A percentile compares a stretch with the other conserved stretches of the same genome.
These are phyloP conservation scores for Sclerotinia subarctica DNA, from an alignment of 2,329 filamentous ascomycete species.

Conservation along the genomic window DNA sequence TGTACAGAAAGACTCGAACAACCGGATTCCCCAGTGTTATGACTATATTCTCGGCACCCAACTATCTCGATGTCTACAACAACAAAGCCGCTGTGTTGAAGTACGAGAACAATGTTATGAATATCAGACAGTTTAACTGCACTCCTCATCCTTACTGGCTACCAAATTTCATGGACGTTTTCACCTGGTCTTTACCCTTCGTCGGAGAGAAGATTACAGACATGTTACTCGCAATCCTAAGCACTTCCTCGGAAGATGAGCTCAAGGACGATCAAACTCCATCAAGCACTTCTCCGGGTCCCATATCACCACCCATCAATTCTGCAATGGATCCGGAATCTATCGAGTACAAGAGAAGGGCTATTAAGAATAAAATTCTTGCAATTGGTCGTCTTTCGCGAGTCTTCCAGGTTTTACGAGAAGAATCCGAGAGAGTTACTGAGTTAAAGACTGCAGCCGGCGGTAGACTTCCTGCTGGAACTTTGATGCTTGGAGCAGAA, in stretches of 20 bases:
- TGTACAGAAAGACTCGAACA: conserved; percentile 98
- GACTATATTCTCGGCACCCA: conserved; percentile 99
- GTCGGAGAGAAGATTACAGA: conserved; percentile 99
- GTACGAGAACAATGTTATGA: conserved; percentile 99
- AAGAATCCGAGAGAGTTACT: conserved; percentile 94
- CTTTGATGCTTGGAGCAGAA: conserved; percentile 95
- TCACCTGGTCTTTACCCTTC: conserved; percentile 99
- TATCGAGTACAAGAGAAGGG: conserved; percentile 88
- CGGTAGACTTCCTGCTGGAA: conserved; percentile 87
- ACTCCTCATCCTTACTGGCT: conserved; percentile 99
- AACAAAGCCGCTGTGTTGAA: conserved; percentile 99
- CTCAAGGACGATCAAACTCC: conserved; percentile 83
- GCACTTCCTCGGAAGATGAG: conserved; percentile 98
- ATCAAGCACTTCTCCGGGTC: conserved; percentile 57
- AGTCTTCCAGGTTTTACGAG: conserved; percentile 96
- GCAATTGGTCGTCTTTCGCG: conserved; percentile 94
- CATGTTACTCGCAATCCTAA: conserved; percentile 97
- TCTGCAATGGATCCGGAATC: conserved; percentile 69
- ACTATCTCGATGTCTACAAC: conserved; percentile 99
- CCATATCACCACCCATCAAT: conserved; percentile 68
- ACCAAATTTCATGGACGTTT: conserved; percentile 99
- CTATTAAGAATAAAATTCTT: conserved; percentile 99
- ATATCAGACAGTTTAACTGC: conserved; percentile 99
- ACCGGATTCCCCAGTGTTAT: conserved; percentile 99
- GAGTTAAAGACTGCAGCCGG: conserved; percentile 97